Evolutionary conservation across 208 protist genomes (phyloP).

Genomic region (Leishmania mexicana): DNA sequence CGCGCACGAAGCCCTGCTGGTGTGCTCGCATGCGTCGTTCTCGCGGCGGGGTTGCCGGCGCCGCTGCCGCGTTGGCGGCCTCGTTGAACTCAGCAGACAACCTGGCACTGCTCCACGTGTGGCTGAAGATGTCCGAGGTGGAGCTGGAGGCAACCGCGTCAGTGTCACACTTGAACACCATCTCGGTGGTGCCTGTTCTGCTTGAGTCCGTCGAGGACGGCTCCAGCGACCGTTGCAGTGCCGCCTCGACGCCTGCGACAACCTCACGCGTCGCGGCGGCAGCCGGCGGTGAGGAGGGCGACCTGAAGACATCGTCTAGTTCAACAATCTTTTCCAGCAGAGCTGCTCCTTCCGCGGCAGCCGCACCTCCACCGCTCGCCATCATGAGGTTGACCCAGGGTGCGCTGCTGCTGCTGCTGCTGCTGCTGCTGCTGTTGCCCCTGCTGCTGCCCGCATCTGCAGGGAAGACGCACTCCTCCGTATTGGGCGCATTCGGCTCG

Average conservation of each 20-base stretch:
- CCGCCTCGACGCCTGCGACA: neutral
- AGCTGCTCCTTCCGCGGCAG: neutral
- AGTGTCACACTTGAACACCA: neutral
- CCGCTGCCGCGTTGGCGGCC: neutral
- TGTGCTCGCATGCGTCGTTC: constrained; percentile 6
- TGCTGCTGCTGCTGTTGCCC: constrained; percentile 8
- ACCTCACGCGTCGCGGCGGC: neutral
- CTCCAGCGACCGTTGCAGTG: neutral
- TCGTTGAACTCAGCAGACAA: neutral
- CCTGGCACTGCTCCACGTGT: constrained; percentile 25
- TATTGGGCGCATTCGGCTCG: neutral
- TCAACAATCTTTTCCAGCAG: neutral
- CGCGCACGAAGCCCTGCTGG: constrained; percentile 20
- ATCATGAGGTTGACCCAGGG: neutral
- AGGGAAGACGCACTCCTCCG: neutral
- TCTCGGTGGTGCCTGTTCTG: neutral
- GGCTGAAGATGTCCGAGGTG: constrained; percentile 10
- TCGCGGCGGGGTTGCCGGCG: neutral
- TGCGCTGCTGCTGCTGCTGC: constrained; percentile 11
- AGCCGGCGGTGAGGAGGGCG: neutral
- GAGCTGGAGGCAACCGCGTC: constrained; percentile 2
- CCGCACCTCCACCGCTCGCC: neutral
- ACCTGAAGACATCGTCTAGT: neutral
- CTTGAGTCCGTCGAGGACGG: neutral
- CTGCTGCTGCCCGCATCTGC: neutral